These are phyloP conservation scores for Ambrosia trifida DNA, from an alignment of 129 eudicot species.

Conservation along the genomic window DNA sequence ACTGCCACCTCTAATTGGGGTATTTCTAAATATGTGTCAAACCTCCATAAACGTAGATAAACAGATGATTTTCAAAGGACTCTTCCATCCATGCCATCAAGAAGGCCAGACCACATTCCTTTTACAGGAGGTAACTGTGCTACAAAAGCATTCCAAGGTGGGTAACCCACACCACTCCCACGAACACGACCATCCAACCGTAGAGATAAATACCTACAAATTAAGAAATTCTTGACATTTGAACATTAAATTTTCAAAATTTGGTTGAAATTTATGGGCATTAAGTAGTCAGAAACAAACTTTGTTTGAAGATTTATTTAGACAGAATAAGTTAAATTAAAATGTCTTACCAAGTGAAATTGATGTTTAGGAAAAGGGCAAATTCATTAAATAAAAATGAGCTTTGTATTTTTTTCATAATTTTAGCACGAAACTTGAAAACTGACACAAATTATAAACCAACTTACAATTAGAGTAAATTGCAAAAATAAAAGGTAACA, in stretches of 20 bases:
- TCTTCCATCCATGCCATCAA: conserved; percentile 98
- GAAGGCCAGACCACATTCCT: conserved; percentile 95
- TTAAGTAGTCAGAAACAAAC: neutral
- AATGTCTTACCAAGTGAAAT: neutral
- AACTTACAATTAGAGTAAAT: neutral
- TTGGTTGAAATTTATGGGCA: neutral
- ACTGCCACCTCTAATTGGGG: neutral
- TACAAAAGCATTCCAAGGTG: conserved; percentile 98
- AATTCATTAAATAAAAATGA: neutral
- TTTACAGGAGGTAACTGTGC: conserved; percentile 88
- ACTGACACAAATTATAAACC: neutral
- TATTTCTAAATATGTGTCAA: conserved; percentile 21
- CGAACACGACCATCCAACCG: conserved; percentile 93
- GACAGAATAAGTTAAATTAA: neutral
- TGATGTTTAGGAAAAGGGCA: neutral
- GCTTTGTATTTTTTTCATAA: neutral
- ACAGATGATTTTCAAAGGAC: conserved; percentile 42
- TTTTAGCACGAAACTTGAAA: neutral
- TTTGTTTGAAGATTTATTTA: conserved; percentile 2
- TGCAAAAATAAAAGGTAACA: neutral
- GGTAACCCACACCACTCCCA: conserved; percentile 97
- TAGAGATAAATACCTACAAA: conserved; percentile 67
- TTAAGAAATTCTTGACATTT: conserved; percentile 3
- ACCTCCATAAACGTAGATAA: conserved; percentile 35
- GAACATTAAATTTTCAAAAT: neutral